Percentiles rank a stretch among this genome's conserved stretches.
Conservation (phyloP, 1,284 basidiomycete genomes). For the Heliocybe sulcata region DNA sequence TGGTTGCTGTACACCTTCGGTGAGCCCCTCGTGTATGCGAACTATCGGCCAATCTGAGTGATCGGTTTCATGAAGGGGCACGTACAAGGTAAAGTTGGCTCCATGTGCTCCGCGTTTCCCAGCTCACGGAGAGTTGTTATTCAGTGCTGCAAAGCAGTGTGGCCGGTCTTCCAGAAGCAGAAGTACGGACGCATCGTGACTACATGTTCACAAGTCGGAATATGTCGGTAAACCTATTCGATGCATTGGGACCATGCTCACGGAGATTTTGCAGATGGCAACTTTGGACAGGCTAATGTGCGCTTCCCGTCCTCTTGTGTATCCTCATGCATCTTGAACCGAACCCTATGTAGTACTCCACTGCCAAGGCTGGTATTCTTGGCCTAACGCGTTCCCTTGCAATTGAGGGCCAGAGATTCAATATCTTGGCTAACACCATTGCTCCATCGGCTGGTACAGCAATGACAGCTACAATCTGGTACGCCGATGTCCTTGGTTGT, state of each 20-base stretch:
- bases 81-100: constrained; percentile 47
- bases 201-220: constrained; percentile 88
- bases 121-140: not conserved
- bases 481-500: constrained; percentile 8
- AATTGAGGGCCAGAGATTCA: constrained; percentile 90
- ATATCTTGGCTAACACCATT: constrained; percentile 84
- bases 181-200: constrained; percentile 96
- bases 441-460: constrained; percentile 89
- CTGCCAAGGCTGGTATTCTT: constrained; percentile 92
- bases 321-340: not conserved
- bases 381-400: constrained; percentile 87
- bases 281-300: constrained; percentile 89
- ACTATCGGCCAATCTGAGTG: not conserved
- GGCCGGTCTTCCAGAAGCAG: constrained; percentile 97
- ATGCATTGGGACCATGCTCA: constrained; percentile 3
- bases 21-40: constrained; percentile 19
- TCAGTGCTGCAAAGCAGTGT: constrained; percentile 88
- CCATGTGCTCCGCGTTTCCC: not conserved
- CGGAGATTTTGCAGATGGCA: constrained; percentile 57
- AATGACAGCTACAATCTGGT: constrained; percentile 87
- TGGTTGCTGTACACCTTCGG: constrained; percentile 85
- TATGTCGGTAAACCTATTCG: constrained; percentile 52
- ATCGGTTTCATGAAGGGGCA: constrained; percentile 34
- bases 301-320: constrained; percentile 9
- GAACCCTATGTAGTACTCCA: constrained; percentile 55